Evolutionary conservation across 2,329 filamentous ascomycete species (phyloP).

Genomic region (Dactylellina drechsleri): DNA sequence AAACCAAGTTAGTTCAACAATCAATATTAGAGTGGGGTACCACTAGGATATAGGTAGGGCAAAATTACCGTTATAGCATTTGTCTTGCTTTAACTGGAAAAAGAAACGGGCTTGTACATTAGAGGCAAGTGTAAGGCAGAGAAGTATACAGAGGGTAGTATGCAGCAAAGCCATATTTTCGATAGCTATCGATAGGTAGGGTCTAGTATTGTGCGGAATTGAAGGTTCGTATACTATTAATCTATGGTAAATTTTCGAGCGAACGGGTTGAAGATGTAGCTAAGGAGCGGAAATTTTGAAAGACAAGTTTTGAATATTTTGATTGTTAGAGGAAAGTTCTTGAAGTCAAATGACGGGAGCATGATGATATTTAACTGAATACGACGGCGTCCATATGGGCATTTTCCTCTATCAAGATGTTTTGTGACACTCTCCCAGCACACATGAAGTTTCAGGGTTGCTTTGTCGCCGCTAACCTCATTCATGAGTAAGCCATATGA

Average conservation of each 20-base stretch:
- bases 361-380: neutral
- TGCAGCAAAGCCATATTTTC: neutral
- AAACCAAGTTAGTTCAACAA: neutral
- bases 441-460: neutral
- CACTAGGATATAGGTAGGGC: neutral
- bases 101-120: neutral
- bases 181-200: too few relatives aligned
- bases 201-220: too few relatives aligned
- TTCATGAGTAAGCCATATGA: slow-evolving; percentile 5
- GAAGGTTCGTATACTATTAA: too few relatives aligned
- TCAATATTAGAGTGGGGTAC: neutral
- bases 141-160: too few relatives aligned
- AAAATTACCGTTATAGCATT: neutral
- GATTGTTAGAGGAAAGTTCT: neutral
- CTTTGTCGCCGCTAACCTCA: neutral
- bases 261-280: too few relatives aligned
- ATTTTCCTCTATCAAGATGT: neutral
- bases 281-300: neutral
- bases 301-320: neutral
- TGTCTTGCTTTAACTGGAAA: neutral
- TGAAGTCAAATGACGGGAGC: too few relatives aligned
- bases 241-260: too few relatives aligned
- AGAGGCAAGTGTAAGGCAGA: too few relatives aligned
- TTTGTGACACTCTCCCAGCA: too few relatives aligned
- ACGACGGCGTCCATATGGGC: neutral